phyloP scores from a whole-genome alignment of 2,329 filamentous ascomycete genomes.

The Aureobasidium leucospermi region DNA sequence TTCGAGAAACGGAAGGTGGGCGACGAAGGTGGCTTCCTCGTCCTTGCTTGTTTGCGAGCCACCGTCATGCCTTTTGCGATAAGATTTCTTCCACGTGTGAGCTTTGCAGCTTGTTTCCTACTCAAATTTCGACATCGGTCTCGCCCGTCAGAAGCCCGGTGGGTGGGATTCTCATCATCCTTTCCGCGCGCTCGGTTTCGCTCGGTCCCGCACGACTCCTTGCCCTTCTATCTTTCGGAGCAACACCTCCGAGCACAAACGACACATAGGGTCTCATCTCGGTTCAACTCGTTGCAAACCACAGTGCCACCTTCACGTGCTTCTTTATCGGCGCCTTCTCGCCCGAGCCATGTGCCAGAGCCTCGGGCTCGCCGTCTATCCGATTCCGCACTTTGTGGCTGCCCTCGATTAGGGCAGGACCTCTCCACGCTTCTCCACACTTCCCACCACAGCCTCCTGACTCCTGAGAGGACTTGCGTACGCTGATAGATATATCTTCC shows the following conservation, averaged over 20 bases:
- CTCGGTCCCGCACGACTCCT: not conserved
- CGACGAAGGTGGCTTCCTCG: not conserved
- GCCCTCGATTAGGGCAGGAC: not conserved
- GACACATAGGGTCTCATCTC: not conserved
- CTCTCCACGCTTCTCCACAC: not conserved
- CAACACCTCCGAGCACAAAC: not conserved
- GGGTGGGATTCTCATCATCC: not conserved
- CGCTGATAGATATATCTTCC: not conserved
- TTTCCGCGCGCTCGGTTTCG: not conserved
- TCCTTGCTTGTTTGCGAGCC: not conserved
- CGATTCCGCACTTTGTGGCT: not conserved
- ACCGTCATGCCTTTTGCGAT: not conserved
- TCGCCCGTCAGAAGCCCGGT: not conserved
- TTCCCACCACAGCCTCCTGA: not conserved
- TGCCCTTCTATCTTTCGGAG: not conserved
- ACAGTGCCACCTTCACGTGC: not conserved
- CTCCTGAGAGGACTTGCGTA: not conserved
- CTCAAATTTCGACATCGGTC: not conserved
- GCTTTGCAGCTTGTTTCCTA: not conserved
- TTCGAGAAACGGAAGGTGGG: conserved; percentile 6
- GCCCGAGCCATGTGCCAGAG: not conserved
- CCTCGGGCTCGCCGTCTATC: not conserved
- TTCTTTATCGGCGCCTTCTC: not conserved
- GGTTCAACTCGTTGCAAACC: not conserved
- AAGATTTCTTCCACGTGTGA: not conserved